Percentiles rank a stretch among this genome's conserved stretches.
phyloP scores from a whole-genome alignment of 1,139 yeast genomes.

The Yamadazyma jaroonii region DNA sequence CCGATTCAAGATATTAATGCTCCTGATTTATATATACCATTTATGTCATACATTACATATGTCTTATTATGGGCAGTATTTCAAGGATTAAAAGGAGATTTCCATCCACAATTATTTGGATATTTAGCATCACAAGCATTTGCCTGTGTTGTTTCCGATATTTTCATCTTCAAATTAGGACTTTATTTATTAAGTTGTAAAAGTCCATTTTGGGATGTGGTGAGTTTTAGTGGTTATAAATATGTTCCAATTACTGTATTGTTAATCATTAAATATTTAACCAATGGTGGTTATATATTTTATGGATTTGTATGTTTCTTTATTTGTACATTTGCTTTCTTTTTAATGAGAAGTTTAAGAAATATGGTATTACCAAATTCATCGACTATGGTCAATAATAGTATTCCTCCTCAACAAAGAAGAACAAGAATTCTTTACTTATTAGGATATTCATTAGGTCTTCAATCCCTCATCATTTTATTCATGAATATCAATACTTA shows the following conservation, averaged over 20 bases:
- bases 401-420: slow-evolving; percentile 63
- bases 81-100: slow-evolving; percentile 85
- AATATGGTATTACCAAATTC: slow-evolving; percentile 68
- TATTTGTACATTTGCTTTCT: slow-evolving; percentile 55
- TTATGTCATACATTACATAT: slow-evolving; percentile 90
- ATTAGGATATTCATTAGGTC: slow-evolving; percentile 78
- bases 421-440: slow-evolving; percentile 84
- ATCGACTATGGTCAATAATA: slow-evolving; percentile 38
- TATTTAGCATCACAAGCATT: slow-evolving; percentile 86
- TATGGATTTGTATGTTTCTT: slow-evolving; percentile 44
- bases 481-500: slow-evolving; percentile 24
- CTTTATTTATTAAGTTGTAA: slow-evolving; percentile 48
- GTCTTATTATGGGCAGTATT: slow-evolving; percentile 80
- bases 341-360: slow-evolving; percentile 80
- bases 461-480: slow-evolving; percentile 57
- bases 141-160: slow-evolving; percentile 78
- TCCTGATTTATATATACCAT: slow-evolving; percentile 94
- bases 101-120: slow-evolving; percentile 92
- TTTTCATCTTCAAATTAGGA: slow-evolving; percentile 42
- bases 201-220: slow-evolving; percentile 71
- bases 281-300: slow-evolving; percentile 32
- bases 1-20: slow-evolving; percentile 87
- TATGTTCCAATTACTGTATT: slow-evolving; percentile 73
- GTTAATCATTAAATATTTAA: slow-evolving; percentile 45
- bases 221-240: slow-evolving; percentile 92